Conservation (phyloP, 108 stramenopile genomes). For the Skeletonema costatum region DNA sequence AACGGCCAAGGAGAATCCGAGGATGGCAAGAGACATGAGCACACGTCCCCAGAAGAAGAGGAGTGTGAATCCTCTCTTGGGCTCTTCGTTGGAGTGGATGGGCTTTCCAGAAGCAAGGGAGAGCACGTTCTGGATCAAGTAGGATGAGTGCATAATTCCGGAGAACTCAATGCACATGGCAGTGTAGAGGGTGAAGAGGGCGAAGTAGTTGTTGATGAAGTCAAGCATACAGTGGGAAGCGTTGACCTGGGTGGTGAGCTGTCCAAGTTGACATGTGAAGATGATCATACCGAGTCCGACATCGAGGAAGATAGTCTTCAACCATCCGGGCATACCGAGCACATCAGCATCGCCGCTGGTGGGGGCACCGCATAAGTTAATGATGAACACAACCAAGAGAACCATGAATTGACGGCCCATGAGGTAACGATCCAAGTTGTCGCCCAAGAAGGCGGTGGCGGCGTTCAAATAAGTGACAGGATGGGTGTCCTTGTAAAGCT, state of each 20-base stretch:
- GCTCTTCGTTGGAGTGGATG: slow-evolving; percentile 70
- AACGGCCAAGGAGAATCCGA: slow-evolving; percentile 71
- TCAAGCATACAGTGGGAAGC: slow-evolving; percentile 83
- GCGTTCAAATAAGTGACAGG: slow-evolving; percentile 64
- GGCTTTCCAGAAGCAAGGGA: slow-evolving; percentile 60
- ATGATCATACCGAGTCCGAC: slow-evolving; percentile 81
- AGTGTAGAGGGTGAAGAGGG: slow-evolving; percentile 62
- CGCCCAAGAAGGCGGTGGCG: slow-evolving; percentile 70
- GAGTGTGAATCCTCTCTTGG: slow-evolving; percentile 37
- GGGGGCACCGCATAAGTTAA: slow-evolving; percentile 71
- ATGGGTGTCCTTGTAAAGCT: slow-evolving; percentile 74
- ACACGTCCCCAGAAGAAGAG: slow-evolving; percentile 76
- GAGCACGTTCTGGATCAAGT: slow-evolving; percentile 60
- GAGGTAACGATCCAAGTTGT: slow-evolving; percentile 86
- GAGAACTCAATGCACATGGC: slow-evolving; percentile 62
- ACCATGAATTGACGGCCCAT: slow-evolving; percentile 93
- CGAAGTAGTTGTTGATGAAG: slow-evolving; percentile 86
- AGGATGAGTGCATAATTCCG: slow-evolving; percentile 70
- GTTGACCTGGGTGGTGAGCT: slow-evolving; percentile 83
- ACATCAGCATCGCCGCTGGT: slow-evolving; percentile 55
- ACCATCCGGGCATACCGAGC: slow-evolving; percentile 53
- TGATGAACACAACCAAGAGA: slow-evolving; percentile 69
- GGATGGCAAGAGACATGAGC: slow-evolving; percentile 63
- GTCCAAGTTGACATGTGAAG: slow-evolving; percentile 72
- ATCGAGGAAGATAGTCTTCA: slow-evolving; percentile 72